Conservation (phyloP, 331 rosid species). For the Pyrus hybrid region DNA sequence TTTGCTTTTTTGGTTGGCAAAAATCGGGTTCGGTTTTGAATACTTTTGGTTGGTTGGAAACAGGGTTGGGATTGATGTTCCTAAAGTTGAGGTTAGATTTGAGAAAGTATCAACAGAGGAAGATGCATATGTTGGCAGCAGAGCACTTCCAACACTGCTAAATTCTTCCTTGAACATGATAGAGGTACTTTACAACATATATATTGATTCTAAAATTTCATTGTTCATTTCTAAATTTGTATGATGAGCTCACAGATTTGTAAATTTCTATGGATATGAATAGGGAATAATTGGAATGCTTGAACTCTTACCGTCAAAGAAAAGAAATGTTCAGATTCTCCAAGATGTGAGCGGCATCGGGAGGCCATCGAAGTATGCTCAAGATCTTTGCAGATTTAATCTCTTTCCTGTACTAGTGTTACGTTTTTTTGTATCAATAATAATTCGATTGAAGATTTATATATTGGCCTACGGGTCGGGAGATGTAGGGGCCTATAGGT, state of each 20-base stretch:
- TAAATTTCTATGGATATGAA: background rate
- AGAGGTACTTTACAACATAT: slow-evolving; percentile 24
- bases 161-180: background rate
- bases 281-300: slow-evolving; percentile 38
- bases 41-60: background rate
- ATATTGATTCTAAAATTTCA: no score
- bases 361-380: slow-evolving; percentile 54
- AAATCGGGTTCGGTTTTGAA: background rate
- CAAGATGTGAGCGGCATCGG: slow-evolving; percentile 49
- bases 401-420: background rate
- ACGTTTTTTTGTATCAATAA: background rate
- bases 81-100: slow-evolving; percentile 11
- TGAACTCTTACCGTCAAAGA: slow-evolving; percentile 33
- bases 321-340: slow-evolving; percentile 43
- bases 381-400: background rate
- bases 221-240: background rate
- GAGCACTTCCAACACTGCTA: no score
- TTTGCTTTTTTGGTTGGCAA: background rate
- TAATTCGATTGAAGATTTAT: no score
- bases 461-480: no score
- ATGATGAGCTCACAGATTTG: background rate
- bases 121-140: no score
- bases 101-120: background rate
- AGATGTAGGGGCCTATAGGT: no score
- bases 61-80: slow-evolving; percentile 14